phyloP scores from a whole-genome alignment of 192 early-diverging fungal species.

The Phlyctochytrium planicorne region DNA sequence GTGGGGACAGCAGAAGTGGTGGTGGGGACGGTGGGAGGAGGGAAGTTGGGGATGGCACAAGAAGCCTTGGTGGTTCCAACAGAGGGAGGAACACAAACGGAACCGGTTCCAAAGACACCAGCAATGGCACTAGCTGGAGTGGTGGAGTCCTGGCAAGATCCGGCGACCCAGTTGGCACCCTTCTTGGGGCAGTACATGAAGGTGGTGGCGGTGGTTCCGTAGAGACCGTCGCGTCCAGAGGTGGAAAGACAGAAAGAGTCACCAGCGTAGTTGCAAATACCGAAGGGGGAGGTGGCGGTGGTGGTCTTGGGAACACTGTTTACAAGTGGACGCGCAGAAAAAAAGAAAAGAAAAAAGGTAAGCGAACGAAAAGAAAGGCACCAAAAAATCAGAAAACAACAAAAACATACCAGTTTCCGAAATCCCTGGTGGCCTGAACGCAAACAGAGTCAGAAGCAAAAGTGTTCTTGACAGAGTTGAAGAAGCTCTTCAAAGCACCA shows the following conservation, averaged over 20 bases:
- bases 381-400: background rate
- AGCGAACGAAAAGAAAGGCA: background rate
- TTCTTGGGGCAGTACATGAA: slow-evolving; percentile 1
- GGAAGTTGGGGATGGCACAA: background rate
- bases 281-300: background rate
- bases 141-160: background rate
- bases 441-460: background rate
- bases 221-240: background rate
- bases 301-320: background rate
- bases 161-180: background rate
- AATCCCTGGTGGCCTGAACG: background rate
- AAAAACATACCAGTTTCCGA: background rate
- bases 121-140: background rate
- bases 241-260: background rate
- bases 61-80: background rate
- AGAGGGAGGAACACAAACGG: background rate
- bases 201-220: background rate
- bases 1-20: background rate
- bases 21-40: background rate
- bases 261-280: background rate
- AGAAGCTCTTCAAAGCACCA: background rate
- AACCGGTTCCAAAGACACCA: background rate
- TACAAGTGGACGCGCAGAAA: too few relatives aligned
- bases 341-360: too few relatives aligned
- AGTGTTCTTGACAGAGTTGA: background rate